Conservation (phyloP, 768 basidiomycete genomes). For the Leccinum disarticulatum region DNA sequence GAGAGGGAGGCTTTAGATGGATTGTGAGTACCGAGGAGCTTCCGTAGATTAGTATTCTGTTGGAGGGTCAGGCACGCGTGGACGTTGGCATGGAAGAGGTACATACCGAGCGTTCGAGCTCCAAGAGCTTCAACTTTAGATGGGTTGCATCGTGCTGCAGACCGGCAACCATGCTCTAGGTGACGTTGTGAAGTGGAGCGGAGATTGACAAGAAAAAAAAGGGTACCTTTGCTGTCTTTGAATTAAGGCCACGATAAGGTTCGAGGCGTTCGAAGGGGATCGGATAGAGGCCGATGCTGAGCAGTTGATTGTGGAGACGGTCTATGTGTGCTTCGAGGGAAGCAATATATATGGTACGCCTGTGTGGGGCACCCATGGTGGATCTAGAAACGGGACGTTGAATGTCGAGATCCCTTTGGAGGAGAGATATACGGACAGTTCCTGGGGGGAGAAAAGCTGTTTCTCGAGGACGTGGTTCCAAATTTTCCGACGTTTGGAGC, state of each 20-base stretch:
- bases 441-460: slow-evolving; percentile 61
- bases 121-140: slow-evolving; percentile 60
- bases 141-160: slow-evolving; percentile 65
- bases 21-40: slow-evolving; percentile 30
- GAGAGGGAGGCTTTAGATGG: slow-evolving; percentile 16
- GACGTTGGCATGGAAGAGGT: slow-evolving; percentile 1
- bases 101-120: slow-evolving; percentile 63
- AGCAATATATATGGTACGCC: slow-evolving; percentile 69
- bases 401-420: neutral
- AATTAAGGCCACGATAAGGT: slow-evolving; percentile 68
- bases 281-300: slow-evolving; percentile 53
- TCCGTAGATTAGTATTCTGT: slow-evolving; percentile 34
- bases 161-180: slow-evolving; percentile 70
- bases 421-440: slow-evolving; percentile 47
- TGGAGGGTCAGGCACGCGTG: neutral
- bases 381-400: slow-evolving; percentile 39
- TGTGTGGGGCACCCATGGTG: slow-evolving; percentile 62
- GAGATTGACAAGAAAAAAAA: neutral
- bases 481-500: slow-evolving; percentile 66
- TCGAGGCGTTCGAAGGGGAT: slow-evolving; percentile 57
- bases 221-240: slow-evolving; percentile 69
- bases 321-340: slow-evolving; percentile 76
- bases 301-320: slow-evolving; percentile 57
- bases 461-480: slow-evolving; percentile 82
- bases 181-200: neutral